Base-by-base conservation (phyloP, 2,329 filamentous ascomycete genomes). In the Mycogone perniciosa region DNA sequence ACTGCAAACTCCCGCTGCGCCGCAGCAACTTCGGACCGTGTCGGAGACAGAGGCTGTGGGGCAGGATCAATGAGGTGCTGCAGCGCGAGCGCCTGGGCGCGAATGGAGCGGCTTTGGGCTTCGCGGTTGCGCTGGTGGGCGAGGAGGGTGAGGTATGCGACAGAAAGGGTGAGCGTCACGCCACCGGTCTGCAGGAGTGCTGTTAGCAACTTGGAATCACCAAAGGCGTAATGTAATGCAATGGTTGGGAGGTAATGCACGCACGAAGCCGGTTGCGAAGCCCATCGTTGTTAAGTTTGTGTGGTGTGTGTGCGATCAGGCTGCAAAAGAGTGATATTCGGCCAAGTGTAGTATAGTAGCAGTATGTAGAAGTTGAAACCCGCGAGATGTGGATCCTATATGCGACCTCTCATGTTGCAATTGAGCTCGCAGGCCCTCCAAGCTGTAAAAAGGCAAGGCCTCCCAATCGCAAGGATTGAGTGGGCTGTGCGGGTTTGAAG, bases 251-350 rank as follows among this genome's bases (percentile, higher is more conserved):
- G 2, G 30, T 40, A 31, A n/a, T 26, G 40, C 42, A 73, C 84
- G 57, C 77, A 90, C 87, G 67, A 90, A 87, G 60, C 87, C 86
- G 39, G 82, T 77, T 58, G 80, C 77, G 74, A 89, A 88, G 64
- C 86, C 85, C 86, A 89, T 89, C 20, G 59, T 52, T 70, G 47
- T n/a, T 44, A 11, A 7, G 7, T 40, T 7, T 34, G 53, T 33
- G 13, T 30, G 41, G 40, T 46, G 41, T 43, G 37, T 52, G 33
- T 35, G 40, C 20, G 46, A 27, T 29, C 13, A 35, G 41, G 35
- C 35, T 49, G 38, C 38, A 30, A 44, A 44, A 53, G 54, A 52
- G 50, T 43, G 45, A 52, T 30, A 48, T 52, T 41, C 31, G n/a
- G 47, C 29, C 30, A 34, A 29, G 30, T n/a, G 13, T 31, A 26